Conservation (phyloP, 768 basidiomycete genomes). For the Kwoniella pini region DNA sequence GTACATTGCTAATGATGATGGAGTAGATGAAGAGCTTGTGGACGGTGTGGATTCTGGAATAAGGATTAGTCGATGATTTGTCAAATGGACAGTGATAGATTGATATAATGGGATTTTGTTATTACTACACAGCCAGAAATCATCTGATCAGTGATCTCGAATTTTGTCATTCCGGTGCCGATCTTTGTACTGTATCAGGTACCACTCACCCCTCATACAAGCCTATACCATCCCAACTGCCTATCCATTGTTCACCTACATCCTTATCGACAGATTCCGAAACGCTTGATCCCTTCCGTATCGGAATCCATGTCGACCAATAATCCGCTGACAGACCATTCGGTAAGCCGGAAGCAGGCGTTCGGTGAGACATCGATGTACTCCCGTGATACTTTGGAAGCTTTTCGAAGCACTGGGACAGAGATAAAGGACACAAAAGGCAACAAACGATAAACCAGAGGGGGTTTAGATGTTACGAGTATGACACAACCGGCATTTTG, state of each 20-base stretch:
- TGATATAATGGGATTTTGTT: conserved; percentile 83
- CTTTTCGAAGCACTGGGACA: neutral
- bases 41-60: conserved; percentile 55
- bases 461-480: too few relatives aligned
- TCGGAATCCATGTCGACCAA: conserved; percentile 21
- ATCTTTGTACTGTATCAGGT: neutral
- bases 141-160: neutral
- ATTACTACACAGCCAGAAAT: conserved; percentile 58
- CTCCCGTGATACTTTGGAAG: neutral
- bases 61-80: conserved; percentile 84
- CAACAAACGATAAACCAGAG: neutral
- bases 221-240: conserved; percentile 75
- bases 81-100: conserved; percentile 68
- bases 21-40: conserved; percentile 47
- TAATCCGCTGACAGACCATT: conserved; percentile 4
- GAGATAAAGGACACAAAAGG: neutral
- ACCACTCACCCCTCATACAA: conserved; percentile 85
- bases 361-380: neutral
- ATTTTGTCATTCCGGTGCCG: neutral
- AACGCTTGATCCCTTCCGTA: conserved; percentile 10
- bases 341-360: neutral
- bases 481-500: neutral
- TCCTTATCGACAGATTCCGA: conserved; percentile 44
- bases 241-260: conserved; percentile 73
- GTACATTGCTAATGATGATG: conserved; percentile 67